Evolutionary conservation across 1,139 yeast genomes (phyloP).

Genomic region (Saccharomyces uvarum): DNA sequence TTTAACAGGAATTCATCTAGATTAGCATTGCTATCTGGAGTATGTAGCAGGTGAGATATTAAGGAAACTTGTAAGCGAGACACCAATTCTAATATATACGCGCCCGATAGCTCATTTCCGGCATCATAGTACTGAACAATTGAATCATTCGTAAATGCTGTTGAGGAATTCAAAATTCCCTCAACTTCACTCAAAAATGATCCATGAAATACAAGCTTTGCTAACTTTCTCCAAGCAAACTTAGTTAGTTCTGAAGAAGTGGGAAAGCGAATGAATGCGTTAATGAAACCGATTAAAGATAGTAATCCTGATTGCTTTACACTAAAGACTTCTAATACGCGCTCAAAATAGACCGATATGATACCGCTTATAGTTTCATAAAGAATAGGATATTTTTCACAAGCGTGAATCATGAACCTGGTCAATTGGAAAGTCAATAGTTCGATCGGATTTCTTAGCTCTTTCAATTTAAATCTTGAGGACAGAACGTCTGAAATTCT

Average conservation of each 20-base stretch:
- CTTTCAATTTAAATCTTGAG: conserved; percentile 37
- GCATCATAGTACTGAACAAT: conserved; percentile 28
- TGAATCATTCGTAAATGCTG: conserved; percentile 25
- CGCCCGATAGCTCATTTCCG: conserved; percentile 25
- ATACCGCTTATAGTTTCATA: neutral
- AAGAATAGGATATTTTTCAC: conserved; percentile 31
- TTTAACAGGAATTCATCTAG: conserved; percentile 17
- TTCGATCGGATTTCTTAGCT: conserved; percentile 40
- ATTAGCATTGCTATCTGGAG: conserved; percentile 6
- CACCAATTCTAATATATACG: conserved; percentile 20
- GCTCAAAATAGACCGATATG: neutral
- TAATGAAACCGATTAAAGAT: conserved; percentile 28
- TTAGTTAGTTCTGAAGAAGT: conserved; percentile 17
- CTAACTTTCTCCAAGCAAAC: conserved; percentile 17
- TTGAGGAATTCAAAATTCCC: conserved; percentile 15
- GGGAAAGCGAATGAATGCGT: conserved; percentile 21
- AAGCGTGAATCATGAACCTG: conserved; percentile 31
- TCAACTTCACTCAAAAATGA: conserved; percentile 20
- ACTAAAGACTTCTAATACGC: conserved; percentile 17
- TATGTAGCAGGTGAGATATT: conserved; percentile 10
- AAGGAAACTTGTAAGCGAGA: conserved; percentile 22
- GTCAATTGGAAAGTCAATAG: conserved; percentile 33
- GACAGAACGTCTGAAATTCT: conserved; percentile 41
- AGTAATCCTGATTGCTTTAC: conserved; percentile 23
- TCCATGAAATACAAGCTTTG: conserved; percentile 14